Percentiles rank a stretch among this genome's conserved stretches.
These are phyloP conservation scores for Chloromonas sp. DNA, from an alignment of 163 green algal genomes.

Conservation along the genomic window DNA sequence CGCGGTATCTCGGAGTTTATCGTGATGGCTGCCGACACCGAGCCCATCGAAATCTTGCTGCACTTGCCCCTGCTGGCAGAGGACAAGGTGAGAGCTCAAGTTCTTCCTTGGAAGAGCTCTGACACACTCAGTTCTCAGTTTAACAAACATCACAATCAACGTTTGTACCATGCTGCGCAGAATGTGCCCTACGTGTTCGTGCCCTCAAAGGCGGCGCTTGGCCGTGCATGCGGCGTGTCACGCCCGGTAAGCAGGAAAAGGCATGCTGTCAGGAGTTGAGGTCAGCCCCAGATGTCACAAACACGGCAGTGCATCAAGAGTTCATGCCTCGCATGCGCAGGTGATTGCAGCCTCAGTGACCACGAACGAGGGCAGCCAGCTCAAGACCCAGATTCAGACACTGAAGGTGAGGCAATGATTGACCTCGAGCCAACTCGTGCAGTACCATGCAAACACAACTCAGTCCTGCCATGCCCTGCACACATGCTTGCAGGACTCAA, in stretches of 20 bases:
- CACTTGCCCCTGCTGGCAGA: slow-evolving; percentile 97
- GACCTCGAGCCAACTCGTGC: background rate
- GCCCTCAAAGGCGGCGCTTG: slow-evolving; percentile 93
- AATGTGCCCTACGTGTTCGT: slow-evolving; percentile 65
- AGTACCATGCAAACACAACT: too few relatives aligned
- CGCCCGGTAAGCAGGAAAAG: slow-evolving; percentile 59
- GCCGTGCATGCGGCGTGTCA: slow-evolving; percentile 92
- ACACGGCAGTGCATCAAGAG: too few relatives aligned
- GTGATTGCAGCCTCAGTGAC: slow-evolving; percentile 92
- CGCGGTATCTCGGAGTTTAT: slow-evolving; percentile 96
- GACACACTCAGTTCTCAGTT: background rate
- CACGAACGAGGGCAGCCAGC: slow-evolving; percentile 95
- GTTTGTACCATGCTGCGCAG: slow-evolving; percentile 9
- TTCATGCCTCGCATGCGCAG: slow-evolving; percentile 31
- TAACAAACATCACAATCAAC: background rate
- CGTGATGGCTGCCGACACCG: slow-evolving; percentile 96
- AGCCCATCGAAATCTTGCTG: slow-evolving; percentile 98
- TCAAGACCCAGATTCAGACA: slow-evolving; percentile 93
- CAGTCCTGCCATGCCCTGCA: too few relatives aligned
- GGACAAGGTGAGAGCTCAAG: slow-evolving; percentile 77
- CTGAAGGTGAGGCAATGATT: slow-evolving; percentile 62
- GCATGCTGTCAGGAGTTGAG: too few relatives aligned
- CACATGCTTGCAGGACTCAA: background rate
- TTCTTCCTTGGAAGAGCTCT: background rate
- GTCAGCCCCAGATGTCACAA: too few relatives aligned